A percentile compares a stretch with the other conserved stretches of the same genome.
These are phyloP conservation scores for Didymella exigua DNA, from an alignment of 2,329 filamentous ascomycete genomes.

Conservation along the genomic window DNA sequence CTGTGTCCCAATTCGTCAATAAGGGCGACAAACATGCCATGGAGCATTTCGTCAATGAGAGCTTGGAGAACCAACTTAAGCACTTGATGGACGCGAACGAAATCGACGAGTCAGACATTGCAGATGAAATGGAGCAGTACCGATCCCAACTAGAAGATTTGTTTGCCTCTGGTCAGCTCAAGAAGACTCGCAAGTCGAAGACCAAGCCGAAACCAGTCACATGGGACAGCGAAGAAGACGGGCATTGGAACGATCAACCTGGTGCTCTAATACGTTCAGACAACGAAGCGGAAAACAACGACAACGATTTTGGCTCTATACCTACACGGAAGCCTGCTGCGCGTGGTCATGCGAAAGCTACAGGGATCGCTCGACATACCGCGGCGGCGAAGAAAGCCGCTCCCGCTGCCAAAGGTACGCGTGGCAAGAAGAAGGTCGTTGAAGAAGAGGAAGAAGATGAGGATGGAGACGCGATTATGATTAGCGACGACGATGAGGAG, in stretches of 20 bases:
- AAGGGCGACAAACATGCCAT: constrained; percentile 96
- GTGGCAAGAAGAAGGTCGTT: constrained; percentile 50
- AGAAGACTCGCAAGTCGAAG: constrained; percentile 59
- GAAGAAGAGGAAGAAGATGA: constrained; percentile 53
- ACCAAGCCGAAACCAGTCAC: constrained; percentile 76
- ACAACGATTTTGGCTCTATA: constrained; percentile 38
- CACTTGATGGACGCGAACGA: constrained; percentile 61
- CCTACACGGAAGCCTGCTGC: constrained; percentile 49
- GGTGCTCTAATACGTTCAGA: constrained; percentile 64
- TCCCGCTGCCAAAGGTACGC: constrained; percentile 43
- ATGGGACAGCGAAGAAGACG: constrained; percentile 92
- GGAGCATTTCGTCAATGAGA: constrained; percentile 56
- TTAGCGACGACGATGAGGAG: constrained; percentile 56
- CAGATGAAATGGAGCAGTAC: constrained; percentile 74
- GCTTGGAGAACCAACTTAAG: constrained; percentile 51
- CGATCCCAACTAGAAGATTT: constrained; percentile 71
- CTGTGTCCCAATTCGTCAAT: constrained; percentile 88
- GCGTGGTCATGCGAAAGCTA: constrained; percentile 54
- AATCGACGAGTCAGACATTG: constrained; percentile 71
- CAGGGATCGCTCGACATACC: constrained; percentile 43
- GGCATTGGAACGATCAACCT: constrained; percentile 81
- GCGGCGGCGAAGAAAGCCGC: constrained; percentile 40
- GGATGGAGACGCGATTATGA: constrained; percentile 49
- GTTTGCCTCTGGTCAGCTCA: constrained; percentile 69
- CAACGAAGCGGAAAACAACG: constrained; percentile 55